These are phyloP conservation scores for Blastocystis sp. DNA, from an alignment of 352 stramenopile species.

Conservation along the genomic window DNA sequence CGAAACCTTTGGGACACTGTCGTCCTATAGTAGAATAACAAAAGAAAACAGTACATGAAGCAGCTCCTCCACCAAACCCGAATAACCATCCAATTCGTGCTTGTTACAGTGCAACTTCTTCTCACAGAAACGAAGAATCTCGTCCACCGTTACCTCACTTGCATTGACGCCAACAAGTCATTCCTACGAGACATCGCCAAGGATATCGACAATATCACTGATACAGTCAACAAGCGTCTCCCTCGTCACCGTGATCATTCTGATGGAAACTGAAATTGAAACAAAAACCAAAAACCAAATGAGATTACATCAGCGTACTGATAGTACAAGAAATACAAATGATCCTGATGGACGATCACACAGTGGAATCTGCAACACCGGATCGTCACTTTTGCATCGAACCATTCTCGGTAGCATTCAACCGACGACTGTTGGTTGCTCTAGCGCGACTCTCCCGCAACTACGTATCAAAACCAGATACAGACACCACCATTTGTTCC, in stretches of 20 bases:
- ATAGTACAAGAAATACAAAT: too few relatives aligned
- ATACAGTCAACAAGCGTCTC: background rate
- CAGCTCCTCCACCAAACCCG: background rate
- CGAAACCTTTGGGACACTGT: background rate
- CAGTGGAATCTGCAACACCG: too few relatives aligned
- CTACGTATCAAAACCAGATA: background rate
- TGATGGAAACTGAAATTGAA: too few relatives aligned
- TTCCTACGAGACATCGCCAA: background rate
- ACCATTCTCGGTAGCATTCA: background rate
- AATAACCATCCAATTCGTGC: background rate
- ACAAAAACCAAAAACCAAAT: too few relatives aligned
- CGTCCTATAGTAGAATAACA: background rate
- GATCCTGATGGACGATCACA: too few relatives aligned
- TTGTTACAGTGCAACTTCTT: background rate
- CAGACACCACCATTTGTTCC: background rate
- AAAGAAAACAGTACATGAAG: background rate
- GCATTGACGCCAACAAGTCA: background rate
- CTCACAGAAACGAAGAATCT: background rate
- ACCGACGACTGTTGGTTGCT: background rate
- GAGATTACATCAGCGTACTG: too few relatives aligned
- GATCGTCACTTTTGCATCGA: background rate
- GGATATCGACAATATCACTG: background rate
- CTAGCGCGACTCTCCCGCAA: background rate
- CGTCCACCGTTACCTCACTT: background rate
- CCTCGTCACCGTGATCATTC: too few relatives aligned